These are phyloP conservation scores for Ballota nigra DNA, from an alignment of 257 asterid genomes.

Conservation along the genomic window DNA sequence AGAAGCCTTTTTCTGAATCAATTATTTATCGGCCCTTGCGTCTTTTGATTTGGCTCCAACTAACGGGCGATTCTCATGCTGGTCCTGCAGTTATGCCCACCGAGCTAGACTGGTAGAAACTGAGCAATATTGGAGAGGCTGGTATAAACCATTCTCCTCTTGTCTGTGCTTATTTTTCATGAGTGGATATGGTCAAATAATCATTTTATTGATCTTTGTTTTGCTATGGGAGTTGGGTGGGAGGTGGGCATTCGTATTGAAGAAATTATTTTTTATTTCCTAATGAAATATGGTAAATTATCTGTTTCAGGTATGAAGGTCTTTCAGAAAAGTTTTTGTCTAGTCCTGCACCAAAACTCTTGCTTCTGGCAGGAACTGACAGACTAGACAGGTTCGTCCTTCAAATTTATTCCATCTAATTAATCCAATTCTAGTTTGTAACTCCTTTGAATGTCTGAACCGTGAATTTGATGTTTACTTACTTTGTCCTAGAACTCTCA, in stretches of 20 bases:
- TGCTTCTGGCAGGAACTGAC: conserved; percentile 98
- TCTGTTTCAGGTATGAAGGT: conserved; percentile 90
- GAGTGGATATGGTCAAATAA: neutral
- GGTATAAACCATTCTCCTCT: conserved; percentile 47
- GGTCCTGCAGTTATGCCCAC: conserved; percentile 70
- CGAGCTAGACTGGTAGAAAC: conserved; percentile 88
- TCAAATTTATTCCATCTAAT: conserved; percentile 2
- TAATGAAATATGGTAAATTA: neutral
- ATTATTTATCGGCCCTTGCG: neutral
- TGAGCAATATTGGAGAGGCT: conserved; percentile 94
- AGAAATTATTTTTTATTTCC: neutral
- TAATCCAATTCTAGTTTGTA: neutral
- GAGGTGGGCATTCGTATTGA: neutral
- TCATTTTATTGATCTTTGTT: neutral
- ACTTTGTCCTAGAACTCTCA: conserved; percentile 65
- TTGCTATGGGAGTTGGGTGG: neutral
- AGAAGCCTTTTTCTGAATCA: conserved; percentile 8
- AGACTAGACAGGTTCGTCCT: conserved; percentile 80
- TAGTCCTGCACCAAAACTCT: conserved; percentile 80
- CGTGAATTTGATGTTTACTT: conserved; percentile 8
- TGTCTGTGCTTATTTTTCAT: conserved; percentile 5
- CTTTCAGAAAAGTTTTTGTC: conserved; percentile 87
- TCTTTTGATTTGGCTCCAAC: neutral
- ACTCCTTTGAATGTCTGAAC: neutral
- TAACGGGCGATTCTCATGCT: conserved; percentile 20